Conservation (phyloP, 257 asterid genomes). For the Petrea volubilis region DNA sequence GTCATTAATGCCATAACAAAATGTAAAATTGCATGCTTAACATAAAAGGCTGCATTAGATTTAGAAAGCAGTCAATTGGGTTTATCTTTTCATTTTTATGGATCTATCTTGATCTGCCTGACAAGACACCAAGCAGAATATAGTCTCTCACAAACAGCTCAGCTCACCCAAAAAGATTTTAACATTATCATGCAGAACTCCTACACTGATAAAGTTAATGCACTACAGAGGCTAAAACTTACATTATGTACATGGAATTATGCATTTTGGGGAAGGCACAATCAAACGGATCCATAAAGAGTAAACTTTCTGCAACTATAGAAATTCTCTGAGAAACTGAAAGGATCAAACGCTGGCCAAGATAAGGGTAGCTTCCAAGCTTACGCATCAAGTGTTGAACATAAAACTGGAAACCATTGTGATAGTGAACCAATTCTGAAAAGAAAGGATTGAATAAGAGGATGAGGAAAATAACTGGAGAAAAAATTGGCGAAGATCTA, state of each 20-base stretch:
- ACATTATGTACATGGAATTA: slow-evolving; percentile 72
- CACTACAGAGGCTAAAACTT: slow-evolving; percentile 36
- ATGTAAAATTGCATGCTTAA: background rate
- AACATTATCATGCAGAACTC: background rate
- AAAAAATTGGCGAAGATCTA: background rate
- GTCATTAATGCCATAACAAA: background rate
- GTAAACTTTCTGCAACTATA: slow-evolving; percentile 75
- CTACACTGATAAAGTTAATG: background rate
- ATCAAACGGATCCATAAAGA: slow-evolving; percentile 89
- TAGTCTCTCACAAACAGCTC: background rate
- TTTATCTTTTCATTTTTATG: background rate
- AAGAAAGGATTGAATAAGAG: slow-evolving; percentile 7
- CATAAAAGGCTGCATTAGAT: background rate
- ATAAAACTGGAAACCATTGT: slow-evolving; percentile 42
- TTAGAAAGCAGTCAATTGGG: background rate
- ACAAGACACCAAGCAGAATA: background rate
- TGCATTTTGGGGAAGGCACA: slow-evolving; percentile 69
- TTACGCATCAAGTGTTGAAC: slow-evolving; percentile 86
- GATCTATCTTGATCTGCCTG: background rate
- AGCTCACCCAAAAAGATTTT: background rate
- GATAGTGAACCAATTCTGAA: slow-evolving; percentile 48
- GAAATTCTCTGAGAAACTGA: slow-evolving; percentile 83
- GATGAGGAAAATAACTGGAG: slow-evolving; percentile 17
- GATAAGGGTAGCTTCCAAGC: slow-evolving; percentile 72
- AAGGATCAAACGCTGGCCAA: slow-evolving; percentile 84